Base-by-base conservation (phyloP, 1,284 basidiomycete species). In the Boletus hoseneyae region DNA sequence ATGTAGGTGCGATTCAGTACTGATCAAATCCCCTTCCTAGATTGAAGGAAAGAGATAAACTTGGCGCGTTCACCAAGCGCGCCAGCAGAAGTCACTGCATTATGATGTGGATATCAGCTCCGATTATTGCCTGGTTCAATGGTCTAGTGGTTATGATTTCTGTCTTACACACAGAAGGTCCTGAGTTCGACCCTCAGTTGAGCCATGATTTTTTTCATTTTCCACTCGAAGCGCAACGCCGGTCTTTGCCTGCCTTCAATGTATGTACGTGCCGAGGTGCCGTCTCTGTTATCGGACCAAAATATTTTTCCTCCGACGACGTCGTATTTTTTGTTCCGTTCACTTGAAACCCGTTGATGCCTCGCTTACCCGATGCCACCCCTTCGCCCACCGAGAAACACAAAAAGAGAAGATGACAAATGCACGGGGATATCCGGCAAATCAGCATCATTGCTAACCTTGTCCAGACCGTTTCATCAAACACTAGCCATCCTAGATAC, bases 91-190 rank as follows among this genome's bases (percentile, higher is more conserved):
- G 11, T 4, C 3, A 25, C 15, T n/a, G 21, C 11, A 16, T 30
- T 10, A 38, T 45, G 12, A 3, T 5, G 6, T 2, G 4, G n/a
- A 7, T 19, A 3, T 1, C 1, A 10, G 12, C 8, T 0, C 0
- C 0, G 0, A 15, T 4, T 12, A 9, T 21, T 2, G 50, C 48
- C 45, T 30, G 74, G 75, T 72, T 69, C 69, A 70, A 69, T 73
- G 73, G 76, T 76, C 75, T 79, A 79, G 74, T 78, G 76, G 76
- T 77, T 76, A 77, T 78, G 74, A 73, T 78, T 74, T 79, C 75
- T 78, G 77, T 74, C 73, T 78, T 76, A 78, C 76, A 73, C 77
- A 75, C 77, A 78, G 77, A 78, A 78, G 77, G 77, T 79, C 76
- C 73, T 75, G 75, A 76, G 77, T 79, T 79, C 77, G 77, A 79